Conservation (phyloP, 2,329 filamentous ascomycete species). For the Lachnellula hyalina region DNA sequence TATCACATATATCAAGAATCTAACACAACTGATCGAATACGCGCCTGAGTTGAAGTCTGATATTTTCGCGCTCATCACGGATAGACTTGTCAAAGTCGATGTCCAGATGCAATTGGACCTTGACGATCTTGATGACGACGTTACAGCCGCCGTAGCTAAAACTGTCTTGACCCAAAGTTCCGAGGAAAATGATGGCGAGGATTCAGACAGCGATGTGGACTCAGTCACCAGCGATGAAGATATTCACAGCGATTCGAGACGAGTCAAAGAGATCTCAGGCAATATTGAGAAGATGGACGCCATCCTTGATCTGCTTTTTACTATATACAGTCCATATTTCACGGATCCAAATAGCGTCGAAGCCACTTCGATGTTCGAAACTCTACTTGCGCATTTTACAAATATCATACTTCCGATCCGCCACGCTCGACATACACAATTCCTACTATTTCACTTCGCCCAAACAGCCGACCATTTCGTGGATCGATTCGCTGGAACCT, state of each 20-base stretch:
- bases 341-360: conserved; percentile 60
- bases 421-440: conserved; percentile 89
- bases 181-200: conserved; percentile 42
- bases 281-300: conserved; percentile 89
- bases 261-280: conserved; percentile 67
- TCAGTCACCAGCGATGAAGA: conserved; percentile 68
- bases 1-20: conserved; percentile 80
- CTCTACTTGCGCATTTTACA: conserved; percentile 79
- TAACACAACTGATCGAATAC: conserved; percentile 73
- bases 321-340: conserved; percentile 72
- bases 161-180: conserved; percentile 45
- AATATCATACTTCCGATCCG: conserved; percentile 86
- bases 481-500: conserved; percentile 75
- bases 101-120: conserved; percentile 92
- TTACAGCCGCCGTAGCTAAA: conserved; percentile 66
- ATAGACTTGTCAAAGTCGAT: conserved; percentile 87
- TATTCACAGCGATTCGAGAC: conserved; percentile 55
- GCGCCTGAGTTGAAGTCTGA: conserved; percentile 72
- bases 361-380: conserved; percentile 68
- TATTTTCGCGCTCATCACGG: conserved; percentile 76
- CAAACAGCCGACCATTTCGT: conserved; percentile 74
- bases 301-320: conserved; percentile 83
- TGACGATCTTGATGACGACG: conserved; percentile 86
- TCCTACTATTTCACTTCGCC: conserved; percentile 91
- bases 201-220: conserved; percentile 60